Base-by-base conservation (phyloP, 2,329 filamentous ascomycete genomes). In the Alternaria tenuissima region DNA sequence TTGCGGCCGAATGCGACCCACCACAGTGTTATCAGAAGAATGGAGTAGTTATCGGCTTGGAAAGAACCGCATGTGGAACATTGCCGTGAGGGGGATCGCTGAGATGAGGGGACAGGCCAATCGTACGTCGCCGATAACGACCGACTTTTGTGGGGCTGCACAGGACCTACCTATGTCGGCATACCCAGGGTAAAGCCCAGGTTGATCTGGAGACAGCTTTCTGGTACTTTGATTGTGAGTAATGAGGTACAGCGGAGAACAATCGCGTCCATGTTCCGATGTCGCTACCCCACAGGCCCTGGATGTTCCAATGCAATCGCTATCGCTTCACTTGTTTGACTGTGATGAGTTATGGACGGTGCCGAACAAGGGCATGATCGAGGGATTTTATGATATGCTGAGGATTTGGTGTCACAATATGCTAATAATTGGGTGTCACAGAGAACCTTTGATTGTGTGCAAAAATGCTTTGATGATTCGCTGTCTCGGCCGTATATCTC, bases 111-210 rank as follows among this genome's bases (percentile, higher is more conserved):
- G 34, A 34, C 43, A 42, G 48, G 43, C 59, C 48, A 61, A 61
- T 58, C 44, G 8, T n/a, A 39, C n/a, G 39, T 30, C 22, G 56
- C 22, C 56, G 59, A 62, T 59, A 62, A 62, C 55, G 47, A 24
- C 11, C 41, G 55, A 49, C 18, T 22, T 53, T 46, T 57, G 41
- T 53, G 55, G 55, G 48, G 48, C 48, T 32, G 16, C 16, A 41
- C 26, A 22, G 24, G 28, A 46, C 55, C 49, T 57, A 53, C 41
- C 41, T 36, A 34, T 47, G 20, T 57, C 11, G 47, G 39, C 39
- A 52, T 42, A 39, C 34, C 39, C 16, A 44, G 30, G 44, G 30
- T 32, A 20, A 44, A 24, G 28, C 18, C 41, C 32, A 36, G 39
- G n/a, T 39, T 30, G 22, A 47, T 14, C 11, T 53, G 12, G n/a